Conservation (phyloP, 805 yeast species). For the Sugiyamaella floridensis region DNA sequence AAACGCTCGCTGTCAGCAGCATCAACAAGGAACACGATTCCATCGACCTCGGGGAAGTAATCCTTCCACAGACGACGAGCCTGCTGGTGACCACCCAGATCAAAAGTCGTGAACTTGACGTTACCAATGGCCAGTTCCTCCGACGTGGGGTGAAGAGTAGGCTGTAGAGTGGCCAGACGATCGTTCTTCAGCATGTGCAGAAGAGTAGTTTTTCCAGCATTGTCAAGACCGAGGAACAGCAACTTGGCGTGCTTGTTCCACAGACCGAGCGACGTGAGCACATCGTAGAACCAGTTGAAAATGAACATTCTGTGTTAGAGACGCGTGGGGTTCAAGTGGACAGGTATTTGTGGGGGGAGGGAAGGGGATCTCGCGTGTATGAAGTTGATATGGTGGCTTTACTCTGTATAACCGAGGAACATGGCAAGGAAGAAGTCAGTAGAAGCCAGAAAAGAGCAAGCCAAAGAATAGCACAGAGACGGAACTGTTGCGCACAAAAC, state of each 20-base stretch:
- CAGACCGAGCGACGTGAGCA: slow-evolving; percentile 69
- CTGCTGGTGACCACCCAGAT: slow-evolving; percentile 96
- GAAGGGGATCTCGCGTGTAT: too few relatives aligned
- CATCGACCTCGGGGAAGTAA: slow-evolving; percentile 98
- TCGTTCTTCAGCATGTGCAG: slow-evolving; percentile 84
- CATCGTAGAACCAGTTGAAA: slow-evolving; percentile 45
- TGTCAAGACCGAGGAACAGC: slow-evolving; percentile 91
- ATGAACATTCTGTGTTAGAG: neutral
- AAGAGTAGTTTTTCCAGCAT: slow-evolving; percentile 94
- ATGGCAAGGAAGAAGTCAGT: too few relatives aligned
- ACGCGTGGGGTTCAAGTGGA: slow-evolving; percentile 31
- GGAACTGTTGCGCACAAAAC: too few relatives aligned
- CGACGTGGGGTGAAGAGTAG: slow-evolving; percentile 95
- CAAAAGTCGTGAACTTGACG: slow-evolving; percentile 95
- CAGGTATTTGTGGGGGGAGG: too few relatives aligned
- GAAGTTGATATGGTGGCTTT: too few relatives aligned
- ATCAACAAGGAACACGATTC: slow-evolving; percentile 92
- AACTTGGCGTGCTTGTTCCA: slow-evolving; percentile 96
- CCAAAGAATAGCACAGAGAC: too few relatives aligned
- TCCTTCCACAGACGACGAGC: slow-evolving; percentile 99
- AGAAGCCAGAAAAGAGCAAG: too few relatives aligned
- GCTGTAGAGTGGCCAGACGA: slow-evolving; percentile 94
- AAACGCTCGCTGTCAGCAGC: slow-evolving; percentile 96
- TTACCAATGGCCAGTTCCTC: slow-evolving; percentile 96
- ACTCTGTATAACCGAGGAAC: too few relatives aligned